Evolutionary conservation across 179 eudicot genomes (phyloP).

Genomic region (Actinidia chinensis): DNA sequence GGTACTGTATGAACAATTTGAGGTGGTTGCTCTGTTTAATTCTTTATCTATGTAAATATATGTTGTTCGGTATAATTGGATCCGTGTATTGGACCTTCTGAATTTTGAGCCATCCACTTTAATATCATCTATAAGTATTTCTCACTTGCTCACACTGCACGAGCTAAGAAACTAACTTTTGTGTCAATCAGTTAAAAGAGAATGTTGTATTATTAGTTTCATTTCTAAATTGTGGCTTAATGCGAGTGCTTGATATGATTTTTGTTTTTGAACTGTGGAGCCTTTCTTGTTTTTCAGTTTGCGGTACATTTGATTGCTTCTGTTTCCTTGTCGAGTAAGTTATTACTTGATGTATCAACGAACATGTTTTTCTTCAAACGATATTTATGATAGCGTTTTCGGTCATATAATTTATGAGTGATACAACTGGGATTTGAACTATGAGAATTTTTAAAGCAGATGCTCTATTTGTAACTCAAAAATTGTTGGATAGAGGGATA

Average conservation of each 20-base stretch:
- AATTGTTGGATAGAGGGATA: neutral
- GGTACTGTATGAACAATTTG: too few relatives aligned
- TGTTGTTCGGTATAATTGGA: neutral
- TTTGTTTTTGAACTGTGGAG: neutral
- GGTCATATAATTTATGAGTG: neutral
- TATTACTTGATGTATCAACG: neutral
- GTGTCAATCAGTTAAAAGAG: neutral
- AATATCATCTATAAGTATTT: neutral
- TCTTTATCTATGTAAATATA: neutral
- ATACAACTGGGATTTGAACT: neutral
- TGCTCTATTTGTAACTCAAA: neutral
- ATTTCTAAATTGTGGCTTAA: neutral
- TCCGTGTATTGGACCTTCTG: neutral
- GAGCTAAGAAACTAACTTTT: neutral
- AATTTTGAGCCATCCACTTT: neutral
- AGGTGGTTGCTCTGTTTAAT: neutral
- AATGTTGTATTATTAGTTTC: neutral
- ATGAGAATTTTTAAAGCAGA: neutral
- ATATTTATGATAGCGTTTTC: neutral
- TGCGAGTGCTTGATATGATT: neutral
- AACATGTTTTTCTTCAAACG: neutral
- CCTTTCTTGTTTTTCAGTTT: neutral
- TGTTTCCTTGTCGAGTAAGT: neutral
- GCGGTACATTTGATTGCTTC: neutral
- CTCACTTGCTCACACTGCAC: neutral